Evolutionary conservation across 1,139 yeast genomes (phyloP), one percentile per base, ranked within the genome.

Genomic region (Saccharomyces hybrid): DNA sequence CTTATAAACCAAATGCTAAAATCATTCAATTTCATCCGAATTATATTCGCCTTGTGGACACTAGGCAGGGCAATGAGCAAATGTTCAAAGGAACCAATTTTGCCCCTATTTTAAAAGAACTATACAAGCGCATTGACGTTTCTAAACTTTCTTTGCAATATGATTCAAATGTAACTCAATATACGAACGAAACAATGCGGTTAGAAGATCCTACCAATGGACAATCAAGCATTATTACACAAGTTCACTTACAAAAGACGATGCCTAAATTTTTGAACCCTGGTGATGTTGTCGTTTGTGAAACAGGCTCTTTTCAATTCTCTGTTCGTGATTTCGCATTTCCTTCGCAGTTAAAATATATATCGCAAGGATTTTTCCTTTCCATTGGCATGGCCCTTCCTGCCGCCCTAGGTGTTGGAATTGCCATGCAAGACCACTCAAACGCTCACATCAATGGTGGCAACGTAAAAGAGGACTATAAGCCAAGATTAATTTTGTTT

Each of bases 381-480:
- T 87, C 95, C 1, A 89, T 89, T 63, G 97, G 97, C 4, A 86
- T 80, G 71, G 90, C 96, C 0, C 74, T 89, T 28, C 96, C 96
- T 1, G 89, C 95, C 2, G 79, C 93, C 1, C 76, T 89, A 49
- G 96, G 96, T 38, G 86, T 83, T 6, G 82, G 87, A 13, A 70
- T 85, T 54, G 96, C 93, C 1, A 74, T 79, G 62, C 75, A 77
- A 54, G 95, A 88, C 64, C 62, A 62, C 51, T 69, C 69, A 48
- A 51, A 54, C 28, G 27, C 38, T 26, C 69, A 65, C 55, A 52
- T 65, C 4, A 27, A 31, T 25, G 54, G 51, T 7, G 41, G 42
- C 5, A 50, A 54, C 11, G 51, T 57, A n/a, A 75, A 75, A 6
- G 57, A 65, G 14, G 65, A 72, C 5, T 80, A 84, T 49, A 46